These are phyloP conservation scores for Pythium utonaiense DNA, from an alignment of 352 stramenopile species.

Conservation along the genomic window DNA sequence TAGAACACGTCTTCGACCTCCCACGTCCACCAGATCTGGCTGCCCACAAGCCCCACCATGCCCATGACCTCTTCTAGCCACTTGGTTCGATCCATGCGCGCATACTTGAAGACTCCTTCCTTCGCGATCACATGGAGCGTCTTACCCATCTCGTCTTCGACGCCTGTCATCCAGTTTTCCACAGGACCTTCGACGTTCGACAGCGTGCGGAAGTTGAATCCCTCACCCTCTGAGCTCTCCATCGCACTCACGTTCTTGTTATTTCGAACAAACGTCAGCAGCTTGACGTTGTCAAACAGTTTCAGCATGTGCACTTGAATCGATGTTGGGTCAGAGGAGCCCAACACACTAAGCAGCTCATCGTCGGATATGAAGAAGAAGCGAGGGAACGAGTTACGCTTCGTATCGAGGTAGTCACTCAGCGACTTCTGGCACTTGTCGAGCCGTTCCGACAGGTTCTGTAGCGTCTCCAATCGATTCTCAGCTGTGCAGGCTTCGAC, in stretches of 20 bases:
- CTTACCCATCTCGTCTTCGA: slow-evolving; percentile 89
- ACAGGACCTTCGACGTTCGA: slow-evolving; percentile 88
- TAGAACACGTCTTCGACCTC: slow-evolving; percentile 93
- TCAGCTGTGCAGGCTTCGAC: slow-evolving; percentile 89
- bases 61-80: slow-evolving; percentile 90
- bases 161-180: slow-evolving; percentile 91
- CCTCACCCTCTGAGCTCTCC: slow-evolving; percentile 90
- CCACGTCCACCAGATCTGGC: slow-evolving; percentile 94
- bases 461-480: slow-evolving; percentile 86
- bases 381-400: slow-evolving; percentile 89
- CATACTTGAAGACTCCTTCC: slow-evolving; percentile 92
- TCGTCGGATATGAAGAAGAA: slow-evolving; percentile 96
- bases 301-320: slow-evolving; percentile 95
- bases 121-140: slow-evolving; percentile 90
- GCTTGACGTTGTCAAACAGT: slow-evolving; percentile 94
- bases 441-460: slow-evolving; percentile 83
- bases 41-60: slow-evolving; percentile 91
- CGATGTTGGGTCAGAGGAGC: slow-evolving; percentile 88
- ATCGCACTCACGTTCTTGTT: slow-evolving; percentile 90
- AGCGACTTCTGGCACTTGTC: slow-evolving; percentile 91
- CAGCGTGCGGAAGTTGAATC: slow-evolving; percentile 78
- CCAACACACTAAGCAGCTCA: slow-evolving; percentile 89
- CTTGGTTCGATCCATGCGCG: slow-evolving; percentile 70
- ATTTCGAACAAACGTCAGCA: slow-evolving; percentile 85
- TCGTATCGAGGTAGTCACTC: slow-evolving; percentile 89